A percentile compares a stretch with the other conserved stretches of the same genome.
Conservation (phyloP, 2,329 filamentous ascomycete genomes). For the Bipolaris sorokiniana region DNA sequence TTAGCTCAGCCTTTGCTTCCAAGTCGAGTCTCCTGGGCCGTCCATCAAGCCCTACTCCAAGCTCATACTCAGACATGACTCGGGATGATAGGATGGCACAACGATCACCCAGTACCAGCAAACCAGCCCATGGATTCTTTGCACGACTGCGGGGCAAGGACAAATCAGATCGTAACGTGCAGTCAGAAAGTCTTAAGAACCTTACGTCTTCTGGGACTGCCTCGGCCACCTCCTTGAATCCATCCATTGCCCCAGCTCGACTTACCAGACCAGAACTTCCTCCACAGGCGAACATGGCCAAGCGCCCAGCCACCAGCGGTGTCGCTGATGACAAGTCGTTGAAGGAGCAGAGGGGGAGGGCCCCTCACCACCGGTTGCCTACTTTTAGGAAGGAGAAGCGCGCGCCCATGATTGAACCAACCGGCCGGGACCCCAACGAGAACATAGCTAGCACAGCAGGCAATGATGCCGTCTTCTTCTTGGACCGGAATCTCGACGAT, state of each 20-base stretch:
- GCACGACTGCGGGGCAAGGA: conserved; percentile 60
- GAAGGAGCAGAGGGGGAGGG: conserved; percentile 35
- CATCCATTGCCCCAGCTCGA: conserved; percentile 39
- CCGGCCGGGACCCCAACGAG: conserved; percentile 54
- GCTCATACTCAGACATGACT: conserved; percentile 67
- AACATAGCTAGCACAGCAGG: conserved; percentile 52
- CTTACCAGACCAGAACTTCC: conserved; percentile 37
- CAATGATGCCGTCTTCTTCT: conserved; percentile 69
- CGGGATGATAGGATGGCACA: conserved; percentile 53
- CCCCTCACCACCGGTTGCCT: conserved; percentile 50
- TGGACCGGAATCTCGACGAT: conserved; percentile 86
- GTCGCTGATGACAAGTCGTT: conserved; percentile 29
- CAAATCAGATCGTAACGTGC: conserved; percentile 49
- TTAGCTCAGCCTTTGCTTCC: conserved; percentile 59
- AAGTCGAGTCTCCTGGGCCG: conserved; percentile 62
- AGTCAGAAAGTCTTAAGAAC: conserved; percentile 48
- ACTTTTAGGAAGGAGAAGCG: conserved; percentile 58
- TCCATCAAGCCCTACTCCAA: conserved; percentile 82
- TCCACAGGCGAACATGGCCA: conserved; percentile 32
- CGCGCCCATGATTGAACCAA: conserved; percentile 28
- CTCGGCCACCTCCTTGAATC: conserved; percentile 51
- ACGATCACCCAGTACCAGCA: conserved; percentile 62
- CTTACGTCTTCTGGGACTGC: conserved; percentile 37
- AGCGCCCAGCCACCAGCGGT: conserved; percentile 33
- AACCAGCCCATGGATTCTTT: conserved; percentile 59